Percentiles rank a stretch among this genome's conserved stretches.
phyloP scores from a whole-genome alignment of 768 basidiomycete species.

The Agrocybe pediades region DNA sequence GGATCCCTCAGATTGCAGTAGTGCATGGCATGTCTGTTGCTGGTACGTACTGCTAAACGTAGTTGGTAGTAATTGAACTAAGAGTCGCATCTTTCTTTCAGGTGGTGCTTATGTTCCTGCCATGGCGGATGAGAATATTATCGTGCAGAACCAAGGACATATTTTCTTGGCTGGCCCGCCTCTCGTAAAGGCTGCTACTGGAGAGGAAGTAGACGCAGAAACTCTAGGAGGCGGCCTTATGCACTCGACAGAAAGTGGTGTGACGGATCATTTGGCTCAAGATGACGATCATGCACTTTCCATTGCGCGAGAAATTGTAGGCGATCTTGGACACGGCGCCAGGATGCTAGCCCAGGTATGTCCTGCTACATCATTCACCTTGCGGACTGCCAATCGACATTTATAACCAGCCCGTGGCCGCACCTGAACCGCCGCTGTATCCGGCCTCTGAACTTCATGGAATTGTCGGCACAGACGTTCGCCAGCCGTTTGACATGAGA shows the following conservation, averaged over 20 bases:
- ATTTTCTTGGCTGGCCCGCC: conserved; percentile 97
- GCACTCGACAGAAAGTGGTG: conserved; percentile 91
- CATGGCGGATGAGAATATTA: conserved; percentile 94
- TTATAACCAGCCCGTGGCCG: conserved; percentile 50
- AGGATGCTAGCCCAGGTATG: conserved; percentile 52
- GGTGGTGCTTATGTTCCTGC: conserved; percentile 95
- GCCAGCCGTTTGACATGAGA: conserved; percentile 90
- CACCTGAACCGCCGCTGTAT: conserved; percentile 75
- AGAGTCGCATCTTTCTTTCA: conserved; percentile 22
- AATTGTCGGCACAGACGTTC: conserved; percentile 87
- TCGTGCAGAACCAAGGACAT: conserved; percentile 86
- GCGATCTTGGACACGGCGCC: conserved; percentile 73
- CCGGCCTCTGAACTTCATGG: conserved; percentile 83
- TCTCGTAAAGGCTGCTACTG: conserved; percentile 92
- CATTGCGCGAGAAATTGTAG: conserved; percentile 74
- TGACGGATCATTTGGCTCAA: conserved; percentile 84
- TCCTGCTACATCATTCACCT: conserved; percentile 7
- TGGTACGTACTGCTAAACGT: conserved; percentile 38
- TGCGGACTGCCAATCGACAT: background rate
- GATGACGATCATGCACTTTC: conserved; percentile 86
- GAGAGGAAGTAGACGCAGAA: conserved; percentile 91
- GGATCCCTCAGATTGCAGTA: conserved; percentile 89
- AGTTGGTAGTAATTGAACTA: background rate
- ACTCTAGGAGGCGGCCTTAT: conserved; percentile 88
- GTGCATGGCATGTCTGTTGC: conserved; percentile 96